Conservation (phyloP, 306 rosid genomes). For the Citrullus colocynthis region DNA sequence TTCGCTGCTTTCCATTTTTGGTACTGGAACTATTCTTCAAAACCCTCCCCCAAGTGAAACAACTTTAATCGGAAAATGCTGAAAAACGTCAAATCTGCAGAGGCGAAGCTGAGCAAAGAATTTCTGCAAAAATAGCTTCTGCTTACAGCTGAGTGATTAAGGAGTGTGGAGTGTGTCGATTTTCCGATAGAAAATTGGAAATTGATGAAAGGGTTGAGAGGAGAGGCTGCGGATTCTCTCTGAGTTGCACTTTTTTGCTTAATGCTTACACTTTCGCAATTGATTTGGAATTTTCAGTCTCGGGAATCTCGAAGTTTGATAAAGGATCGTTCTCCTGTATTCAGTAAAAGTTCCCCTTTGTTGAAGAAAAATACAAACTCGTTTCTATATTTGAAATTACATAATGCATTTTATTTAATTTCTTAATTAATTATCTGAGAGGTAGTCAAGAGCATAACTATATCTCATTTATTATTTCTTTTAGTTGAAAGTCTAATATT, state of each 20-base stretch:
- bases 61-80: background rate
- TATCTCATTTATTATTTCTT: too few relatives aligned
- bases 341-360: background rate
- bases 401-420: background rate
- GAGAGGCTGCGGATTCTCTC: background rate
- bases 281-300: background rate
- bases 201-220: background rate
- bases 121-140: background rate
- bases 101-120: background rate
- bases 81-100: background rate
- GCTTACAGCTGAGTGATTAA: background rate
- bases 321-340: background rate
- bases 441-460: too few relatives aligned
- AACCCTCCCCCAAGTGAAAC: background rate
- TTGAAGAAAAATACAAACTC: background rate
- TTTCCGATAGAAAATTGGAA: background rate
- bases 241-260: background rate
- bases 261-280: background rate
- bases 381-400: background rate
- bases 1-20: slow-evolving; percentile 89
- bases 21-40: background rate
- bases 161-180: background rate
- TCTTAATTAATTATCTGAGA: too few relatives aligned
- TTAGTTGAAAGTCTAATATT: too few relatives aligned
- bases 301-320: background rate